phyloP scores from a whole-genome alignment of 1,139 yeast genomes.

The Yamadazyma diospyri region DNA sequence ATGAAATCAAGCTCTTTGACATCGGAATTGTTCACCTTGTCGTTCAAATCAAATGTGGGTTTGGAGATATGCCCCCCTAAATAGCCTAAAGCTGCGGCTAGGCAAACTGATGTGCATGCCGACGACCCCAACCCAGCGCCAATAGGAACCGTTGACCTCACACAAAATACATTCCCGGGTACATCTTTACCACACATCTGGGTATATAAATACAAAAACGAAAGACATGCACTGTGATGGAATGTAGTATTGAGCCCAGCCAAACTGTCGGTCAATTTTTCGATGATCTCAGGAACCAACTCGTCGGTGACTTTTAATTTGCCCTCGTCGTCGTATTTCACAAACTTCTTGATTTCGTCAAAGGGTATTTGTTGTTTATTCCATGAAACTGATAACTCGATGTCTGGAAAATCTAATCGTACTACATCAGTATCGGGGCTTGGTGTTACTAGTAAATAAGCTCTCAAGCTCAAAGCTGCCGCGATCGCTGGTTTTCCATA shows the following conservation, averaged over 20 bases:
- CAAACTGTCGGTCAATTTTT: constrained; percentile 43
- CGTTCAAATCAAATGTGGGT: constrained; percentile 27
- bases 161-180: constrained; percentile 56
- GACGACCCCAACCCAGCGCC: constrained; percentile 98
- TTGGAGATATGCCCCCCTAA: constrained; percentile 52
- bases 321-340: constrained; percentile 19
- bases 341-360: constrained; percentile 32
- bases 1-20: constrained; percentile 54
- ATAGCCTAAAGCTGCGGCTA: constrained; percentile 70
- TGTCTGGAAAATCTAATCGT: constrained; percentile 79
- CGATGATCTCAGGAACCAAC: constrained; percentile 58
- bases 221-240: constrained; percentile 79
- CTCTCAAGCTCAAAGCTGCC: constrained; percentile 78
- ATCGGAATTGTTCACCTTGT: constrained; percentile 31
- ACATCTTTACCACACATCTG: constrained; percentile 48
- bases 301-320: constrained; percentile 49
- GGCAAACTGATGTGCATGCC: constrained; percentile 84
- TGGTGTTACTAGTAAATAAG: constrained; percentile 65
- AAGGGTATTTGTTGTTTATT: constrained; percentile 57
- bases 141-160: constrained; percentile 84
- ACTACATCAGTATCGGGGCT: constrained; percentile 37
- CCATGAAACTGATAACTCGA: constrained; percentile 65
- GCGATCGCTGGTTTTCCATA: constrained; percentile 91
- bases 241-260: constrained; percentile 47
- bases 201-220: constrained; percentile 75